A percentile compares a stretch with the other conserved stretches of the same genome.
Evolutionary conservation across 2,329 filamentous ascomycete genomes (phyloP).

Genomic region (Fusarium sp.): DNA sequence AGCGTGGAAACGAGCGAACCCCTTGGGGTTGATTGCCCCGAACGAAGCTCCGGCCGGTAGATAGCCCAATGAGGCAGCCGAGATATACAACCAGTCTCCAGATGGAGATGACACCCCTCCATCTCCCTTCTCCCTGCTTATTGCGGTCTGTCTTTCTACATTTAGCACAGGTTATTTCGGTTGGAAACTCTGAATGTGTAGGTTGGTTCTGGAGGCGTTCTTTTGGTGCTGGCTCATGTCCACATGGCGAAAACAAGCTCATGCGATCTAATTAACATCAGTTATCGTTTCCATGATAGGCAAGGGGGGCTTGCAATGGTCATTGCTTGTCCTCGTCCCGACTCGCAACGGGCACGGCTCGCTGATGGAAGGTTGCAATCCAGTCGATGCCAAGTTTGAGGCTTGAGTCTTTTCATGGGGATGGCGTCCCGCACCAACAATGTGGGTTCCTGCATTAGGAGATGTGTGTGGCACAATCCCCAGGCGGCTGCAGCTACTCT

Average conservation of each 20-base stretch:
- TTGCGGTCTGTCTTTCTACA: constrained; percentile 14
- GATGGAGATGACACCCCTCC: constrained; percentile 5
- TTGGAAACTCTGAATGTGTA: constrained; percentile 5
- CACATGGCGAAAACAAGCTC: constrained; percentile 24
- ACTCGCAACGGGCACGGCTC: constrained; percentile 11
- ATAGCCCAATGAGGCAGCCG: constrained; percentile 19
- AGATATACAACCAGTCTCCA: constrained; percentile 7
- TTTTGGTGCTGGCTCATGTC: constrained; percentile 21
- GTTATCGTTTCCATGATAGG: constrained; percentile 16
- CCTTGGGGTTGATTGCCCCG: neutral
- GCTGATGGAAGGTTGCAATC: neutral
- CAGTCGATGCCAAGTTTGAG: constrained; percentile 32
- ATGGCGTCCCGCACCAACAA: neutral
- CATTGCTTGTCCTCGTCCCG: constrained; percentile 21
- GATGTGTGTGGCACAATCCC: constrained; percentile 16
- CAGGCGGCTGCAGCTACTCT: constrained; percentile 16
- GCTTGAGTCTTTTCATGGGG: constrained; percentile 16
- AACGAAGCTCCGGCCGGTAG: constrained; percentile 8
- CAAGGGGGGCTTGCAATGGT: neutral
- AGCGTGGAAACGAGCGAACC: neutral
- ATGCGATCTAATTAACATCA: constrained; percentile 17
- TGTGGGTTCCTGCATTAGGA: constrained; percentile 45
- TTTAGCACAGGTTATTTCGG: constrained; percentile 35
- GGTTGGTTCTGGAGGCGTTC: constrained; percentile 25
- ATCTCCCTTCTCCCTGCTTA: neutral